Base-by-base conservation (phyloP, 176 grass and related monocot species). In the Avena eriantha region DNA sequence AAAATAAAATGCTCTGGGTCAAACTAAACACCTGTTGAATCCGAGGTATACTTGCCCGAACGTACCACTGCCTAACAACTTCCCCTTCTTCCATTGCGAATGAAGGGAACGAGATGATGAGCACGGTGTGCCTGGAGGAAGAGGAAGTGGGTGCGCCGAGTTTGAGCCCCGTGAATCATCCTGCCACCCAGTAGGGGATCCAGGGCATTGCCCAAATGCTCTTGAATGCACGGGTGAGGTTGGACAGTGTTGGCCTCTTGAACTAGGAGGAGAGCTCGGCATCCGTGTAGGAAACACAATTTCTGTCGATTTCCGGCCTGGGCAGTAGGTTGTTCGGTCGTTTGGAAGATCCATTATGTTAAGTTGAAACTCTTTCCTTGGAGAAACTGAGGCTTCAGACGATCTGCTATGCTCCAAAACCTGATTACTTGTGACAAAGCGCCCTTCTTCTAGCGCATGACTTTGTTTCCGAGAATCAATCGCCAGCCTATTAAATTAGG, bases 41-140 rank as follows among this genome's bases (percentile, higher is more conserved):
- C 93, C 93, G 49, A 89, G 82, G 77, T 93, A 95, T 65, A 95
- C 93, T 87, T 95, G 93, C 23, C 93, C 93, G 87, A 95, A 95
- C n/a, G 93, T 95, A 53, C 93, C 93, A 83, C 93, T 91, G 47
- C 93, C 93, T 70, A 95, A 88, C 80, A 93, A 77, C 84, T 95
- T 95, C 43, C 94, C 94, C 55, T 91, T 93, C 79, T 95, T 95
- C 94, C 94, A 95, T 69, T 85, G 81, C 17, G 91, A 89, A 77
- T 86, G 66, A 16, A 82, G 81, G 39, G 89, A 91, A 48, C 47
- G 29, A 10, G 87, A 91, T 87, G 94, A 87, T 4, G 79, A 73
- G 57, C 83, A 92, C 19, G 93, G 83, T 65, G 93, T 85, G 34
- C 81, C 65, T 47, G 94, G 94, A 41, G 94, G 94, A 83, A 82